phyloP scores from a whole-genome alignment of 1,284 basidiomycete genomes.

The Tilletia setariae region DNA sequence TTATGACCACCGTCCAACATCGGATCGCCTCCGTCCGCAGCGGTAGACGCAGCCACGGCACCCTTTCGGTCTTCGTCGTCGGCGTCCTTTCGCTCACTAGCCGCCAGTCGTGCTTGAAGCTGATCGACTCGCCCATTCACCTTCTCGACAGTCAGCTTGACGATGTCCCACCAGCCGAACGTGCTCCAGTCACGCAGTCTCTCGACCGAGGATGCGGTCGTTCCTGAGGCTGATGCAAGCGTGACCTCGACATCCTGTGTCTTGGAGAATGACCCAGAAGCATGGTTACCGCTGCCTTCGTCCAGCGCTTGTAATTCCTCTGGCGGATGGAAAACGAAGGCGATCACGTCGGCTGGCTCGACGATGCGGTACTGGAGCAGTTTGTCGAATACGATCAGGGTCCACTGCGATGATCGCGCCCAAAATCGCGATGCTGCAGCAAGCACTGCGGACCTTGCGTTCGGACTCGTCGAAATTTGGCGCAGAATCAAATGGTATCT shows the following conservation, averaged over 20 bases:
- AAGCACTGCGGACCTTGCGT: conserved; percentile 61
- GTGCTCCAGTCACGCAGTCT: conserved; percentile 41
- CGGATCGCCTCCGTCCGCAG: conserved; percentile 18
- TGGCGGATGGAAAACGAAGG: conserved; percentile 70
- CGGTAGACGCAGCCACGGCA: conserved; percentile 29
- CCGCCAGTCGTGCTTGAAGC: conserved; percentile 38
- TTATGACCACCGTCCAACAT: neutral
- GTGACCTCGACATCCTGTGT: neutral
- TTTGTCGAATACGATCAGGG: conserved; percentile 82
- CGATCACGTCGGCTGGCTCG: conserved; percentile 84
- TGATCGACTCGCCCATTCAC: conserved; percentile 52
- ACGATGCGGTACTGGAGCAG: conserved; percentile 97
- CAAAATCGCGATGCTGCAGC: conserved; percentile 68
- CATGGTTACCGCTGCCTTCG: conserved; percentile 20
- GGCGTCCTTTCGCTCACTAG: conserved; percentile 31
- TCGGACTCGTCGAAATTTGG: conserved; percentile 64
- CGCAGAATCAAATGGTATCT: conserved; percentile 84
- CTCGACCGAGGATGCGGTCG: neutral
- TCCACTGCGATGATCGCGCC: conserved; percentile 63
- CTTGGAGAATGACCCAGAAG: conserved; percentile 22
- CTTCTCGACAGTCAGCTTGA: conserved; percentile 49
- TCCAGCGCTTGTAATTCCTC: conserved; percentile 16
- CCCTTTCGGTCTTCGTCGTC: conserved; percentile 32
- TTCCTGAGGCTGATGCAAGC: neutral
- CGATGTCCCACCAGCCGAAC: conserved; percentile 44